A percentile compares a stretch with the other conserved stretches of the same genome.
These are phyloP conservation scores for Eutrema japonicum DNA, from an alignment of 345 rosid species.

Conservation along the genomic window DNA sequence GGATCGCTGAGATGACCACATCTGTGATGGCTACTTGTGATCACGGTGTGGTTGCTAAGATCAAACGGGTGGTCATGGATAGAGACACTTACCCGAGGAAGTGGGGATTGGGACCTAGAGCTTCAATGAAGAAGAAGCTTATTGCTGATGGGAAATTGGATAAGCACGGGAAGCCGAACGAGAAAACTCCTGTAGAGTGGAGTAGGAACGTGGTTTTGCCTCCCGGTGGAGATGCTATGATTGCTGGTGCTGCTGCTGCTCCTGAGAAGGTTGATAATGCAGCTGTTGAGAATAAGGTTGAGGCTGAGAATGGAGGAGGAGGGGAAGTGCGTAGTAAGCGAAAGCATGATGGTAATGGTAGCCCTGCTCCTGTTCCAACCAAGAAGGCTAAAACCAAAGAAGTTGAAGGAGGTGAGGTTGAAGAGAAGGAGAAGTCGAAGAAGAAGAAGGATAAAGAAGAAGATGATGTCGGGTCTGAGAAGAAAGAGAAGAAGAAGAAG, in stretches of 20 bases:
- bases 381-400: slow-evolving; percentile 64
- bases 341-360: slow-evolving; percentile 53
- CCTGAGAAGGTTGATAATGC: background rate
- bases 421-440: slow-evolving; percentile 49
- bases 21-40: slow-evolving; percentile 95
- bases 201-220: slow-evolving; percentile 73
- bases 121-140: slow-evolving; percentile 87
- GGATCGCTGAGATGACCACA: slow-evolving; percentile 97
- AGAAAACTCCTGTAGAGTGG: slow-evolving; percentile 83
- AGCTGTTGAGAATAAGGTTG: slow-evolving; percentile 29
- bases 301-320: slow-evolving; percentile 46
- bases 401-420: slow-evolving; percentile 37
- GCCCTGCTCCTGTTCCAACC: slow-evolving; percentile 51
- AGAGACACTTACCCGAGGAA: slow-evolving; percentile 96
- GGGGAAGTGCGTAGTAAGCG: slow-evolving; percentile 58
- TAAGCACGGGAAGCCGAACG: slow-evolving; percentile 89
- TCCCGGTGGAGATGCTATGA: slow-evolving; percentile 69
- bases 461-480: slow-evolving; percentile 42
- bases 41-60: slow-evolving; percentile 95
- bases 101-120: slow-evolving; percentile 92
- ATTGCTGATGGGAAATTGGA: slow-evolving; percentile 80
- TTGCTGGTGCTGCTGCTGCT: slow-evolving; percentile 77
- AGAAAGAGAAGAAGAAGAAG: slow-evolving; percentile 53
- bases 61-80: slow-evolving; percentile 98
- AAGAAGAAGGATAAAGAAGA: slow-evolving; percentile 62